phyloP scores from a whole-genome alignment of 2,329 filamentous ascomycete genomes.

The Pyrenophora graminea region DNA sequence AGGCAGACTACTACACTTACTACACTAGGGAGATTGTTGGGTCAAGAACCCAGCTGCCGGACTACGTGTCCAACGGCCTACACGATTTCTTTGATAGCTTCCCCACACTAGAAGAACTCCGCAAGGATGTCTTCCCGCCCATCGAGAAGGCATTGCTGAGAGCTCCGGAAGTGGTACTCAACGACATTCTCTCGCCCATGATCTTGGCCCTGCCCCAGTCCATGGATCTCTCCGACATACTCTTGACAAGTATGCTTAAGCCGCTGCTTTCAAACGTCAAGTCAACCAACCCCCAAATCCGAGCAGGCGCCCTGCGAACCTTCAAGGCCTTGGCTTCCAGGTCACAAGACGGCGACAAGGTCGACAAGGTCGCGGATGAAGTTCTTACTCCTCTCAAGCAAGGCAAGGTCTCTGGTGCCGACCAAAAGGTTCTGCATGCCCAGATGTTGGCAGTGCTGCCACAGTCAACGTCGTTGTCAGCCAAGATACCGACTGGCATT shows the following conservation, averaged over 20 bases:
- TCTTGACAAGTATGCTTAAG: slow-evolving; percentile 77
- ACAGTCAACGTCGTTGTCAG: slow-evolving; percentile 64
- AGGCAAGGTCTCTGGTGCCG: slow-evolving; percentile 80
- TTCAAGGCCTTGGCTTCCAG: slow-evolving; percentile 72
- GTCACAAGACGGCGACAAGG: slow-evolving; percentile 60
- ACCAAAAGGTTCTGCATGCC: slow-evolving; percentile 81
- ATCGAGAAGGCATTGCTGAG: slow-evolving; percentile 88
- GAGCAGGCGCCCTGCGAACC: slow-evolving; percentile 73
- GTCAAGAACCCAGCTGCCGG: slow-evolving; percentile 71
- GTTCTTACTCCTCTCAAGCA: slow-evolving; percentile 78
- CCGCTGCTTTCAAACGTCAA: slow-evolving; percentile 88
- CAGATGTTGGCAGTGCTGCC: slow-evolving; percentile 69
- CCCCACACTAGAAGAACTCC: slow-evolving; percentile 72
- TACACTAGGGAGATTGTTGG: slow-evolving; percentile 84
- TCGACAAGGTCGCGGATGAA: slow-evolving; percentile 76
- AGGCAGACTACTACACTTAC: slow-evolving; percentile 76
- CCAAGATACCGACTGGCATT: slow-evolving; percentile 69
- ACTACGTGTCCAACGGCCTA: slow-evolving; percentile 73
- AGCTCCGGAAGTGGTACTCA: slow-evolving; percentile 85
- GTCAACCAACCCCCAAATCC: slow-evolving; percentile 80
- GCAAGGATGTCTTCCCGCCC: slow-evolving; percentile 74
- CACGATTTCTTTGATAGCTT: slow-evolving; percentile 83
- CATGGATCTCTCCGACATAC: slow-evolving; percentile 76
- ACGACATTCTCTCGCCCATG: slow-evolving; percentile 75
- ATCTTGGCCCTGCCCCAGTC: slow-evolving; percentile 68